These are phyloP conservation scores for Sanghuangporus weigelae DNA, from an alignment of 1,284 basidiomycete species.

Conservation along the genomic window DNA sequence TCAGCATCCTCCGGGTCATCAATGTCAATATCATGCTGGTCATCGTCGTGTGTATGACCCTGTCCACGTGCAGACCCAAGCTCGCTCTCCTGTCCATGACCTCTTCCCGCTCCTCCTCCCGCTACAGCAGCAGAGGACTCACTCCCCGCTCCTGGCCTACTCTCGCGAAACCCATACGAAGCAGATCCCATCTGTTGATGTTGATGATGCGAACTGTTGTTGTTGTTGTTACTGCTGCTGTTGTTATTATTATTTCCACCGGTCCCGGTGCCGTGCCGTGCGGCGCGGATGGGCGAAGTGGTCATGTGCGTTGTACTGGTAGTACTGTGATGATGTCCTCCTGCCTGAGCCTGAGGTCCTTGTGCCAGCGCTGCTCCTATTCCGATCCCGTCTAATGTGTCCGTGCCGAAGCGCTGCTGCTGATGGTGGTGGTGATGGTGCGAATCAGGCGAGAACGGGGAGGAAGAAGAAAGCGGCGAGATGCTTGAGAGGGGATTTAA, in stretches of 20 bases:
- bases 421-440: not conserved
- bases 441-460: not conserved
- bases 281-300: not conserved
- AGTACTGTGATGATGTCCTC: not conserved
- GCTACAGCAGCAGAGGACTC: not conserved
- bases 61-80: not conserved
- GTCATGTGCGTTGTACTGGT: not conserved
- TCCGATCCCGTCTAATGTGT: not conserved
- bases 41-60: not conserved
- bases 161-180: not conserved
- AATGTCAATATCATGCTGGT: not conserved
- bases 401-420: not conserved
- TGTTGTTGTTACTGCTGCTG: not conserved
- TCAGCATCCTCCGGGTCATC: not conserved
- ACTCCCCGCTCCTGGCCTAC: not conserved
- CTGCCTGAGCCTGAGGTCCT: not conserved
- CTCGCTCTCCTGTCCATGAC: not conserved
- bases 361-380: not conserved
- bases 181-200: not conserved
- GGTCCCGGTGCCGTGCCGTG: not conserved
- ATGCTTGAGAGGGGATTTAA: not conserved
- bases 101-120: not conserved
- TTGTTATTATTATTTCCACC: not conserved
- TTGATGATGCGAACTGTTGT: not conserved
- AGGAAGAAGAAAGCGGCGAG: not conserved